Conservation (phyloP, 352 stramenopile genomes). For the Pilasporangium apinafurcum region DNA sequence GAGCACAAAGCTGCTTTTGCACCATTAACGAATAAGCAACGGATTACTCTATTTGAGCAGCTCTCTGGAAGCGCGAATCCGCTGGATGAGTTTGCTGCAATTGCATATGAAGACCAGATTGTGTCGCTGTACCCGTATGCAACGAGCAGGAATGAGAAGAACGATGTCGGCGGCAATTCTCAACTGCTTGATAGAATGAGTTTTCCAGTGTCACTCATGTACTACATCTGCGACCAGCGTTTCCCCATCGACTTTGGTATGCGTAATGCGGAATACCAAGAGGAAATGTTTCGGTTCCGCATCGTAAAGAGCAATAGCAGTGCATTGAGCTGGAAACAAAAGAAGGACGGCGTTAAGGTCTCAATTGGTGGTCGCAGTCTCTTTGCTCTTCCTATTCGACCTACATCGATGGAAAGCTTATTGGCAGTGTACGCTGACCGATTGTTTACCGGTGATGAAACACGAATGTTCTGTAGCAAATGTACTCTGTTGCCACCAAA, state of each 20-base stretch:
- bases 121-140: slow-evolving; percentile 58
- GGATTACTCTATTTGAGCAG: slow-evolving; percentile 50
- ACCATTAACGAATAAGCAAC: slow-evolving; percentile 32
- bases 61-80: slow-evolving; percentile 16
- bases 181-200: slow-evolving; percentile 36
- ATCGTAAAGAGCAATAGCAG: slow-evolving; percentile 36
- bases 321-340: slow-evolving; percentile 45
- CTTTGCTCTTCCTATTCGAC: slow-evolving; percentile 59
- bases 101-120: slow-evolving; percentile 40
- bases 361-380: slow-evolving; percentile 52
- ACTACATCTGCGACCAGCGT: slow-evolving; percentile 68
- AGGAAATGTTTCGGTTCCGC: slow-evolving; percentile 31
- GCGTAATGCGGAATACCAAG: slow-evolving; percentile 20
- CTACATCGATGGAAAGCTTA: slow-evolving; percentile 19
- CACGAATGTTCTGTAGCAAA: slow-evolving; percentile 71
- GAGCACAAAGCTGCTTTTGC: slow-evolving; percentile 29
- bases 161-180: neutral
- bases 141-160: slow-evolving; percentile 5
- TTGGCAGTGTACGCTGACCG: slow-evolving; percentile 64
- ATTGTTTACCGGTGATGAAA: slow-evolving; percentile 72
- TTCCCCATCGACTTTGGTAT: slow-evolving; percentile 72
- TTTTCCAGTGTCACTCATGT: slow-evolving; percentile 64
- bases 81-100: slow-evolving; percentile 46
- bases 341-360: slow-evolving; percentile 55
- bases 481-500: slow-evolving; percentile 68